Conservation (phyloP, 2,329 filamentous ascomycete species). For the Trichoderma breve region DNA sequence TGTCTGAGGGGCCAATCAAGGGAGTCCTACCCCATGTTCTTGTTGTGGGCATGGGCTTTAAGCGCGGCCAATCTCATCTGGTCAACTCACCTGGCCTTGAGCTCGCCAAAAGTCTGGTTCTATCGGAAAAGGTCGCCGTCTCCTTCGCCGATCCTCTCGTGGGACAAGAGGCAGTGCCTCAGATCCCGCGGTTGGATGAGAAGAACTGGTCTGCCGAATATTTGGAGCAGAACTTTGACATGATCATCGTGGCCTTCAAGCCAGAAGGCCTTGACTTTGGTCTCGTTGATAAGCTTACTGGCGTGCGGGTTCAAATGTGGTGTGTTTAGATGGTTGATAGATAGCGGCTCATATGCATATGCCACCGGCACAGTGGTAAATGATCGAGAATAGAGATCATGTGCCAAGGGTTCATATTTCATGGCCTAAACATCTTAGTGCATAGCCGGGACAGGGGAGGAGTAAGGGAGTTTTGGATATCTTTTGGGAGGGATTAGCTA, state of each 20-base stretch:
- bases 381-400: not conserved
- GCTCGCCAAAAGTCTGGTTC: conserved; percentile 38
- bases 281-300: conserved; percentile 36
- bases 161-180: conserved; percentile 40
- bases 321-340: conserved; percentile 27
- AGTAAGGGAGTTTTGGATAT: not conserved
- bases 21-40: conserved; percentile 34
- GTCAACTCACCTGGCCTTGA: conserved; percentile 48
- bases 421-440: not conserved
- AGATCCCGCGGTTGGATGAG: conserved; percentile 39
- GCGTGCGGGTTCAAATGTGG: conserved; percentile 41
- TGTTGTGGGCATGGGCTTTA: conserved; percentile 51
- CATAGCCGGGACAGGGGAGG: not conserved
- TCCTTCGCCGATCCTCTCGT: conserved; percentile 46
- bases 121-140: conserved; percentile 41
- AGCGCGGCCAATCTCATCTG: conserved; percentile 47
- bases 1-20: conserved; percentile 25
- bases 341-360: not conserved
- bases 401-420: not conserved
- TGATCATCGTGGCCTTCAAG: conserved; percentile 44
- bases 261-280: conserved; percentile 43
- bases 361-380: not conserved
- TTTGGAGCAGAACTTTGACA: conserved; percentile 40
- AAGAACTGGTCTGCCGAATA: conserved; percentile 38
- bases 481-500: not conserved